Evolutionary conservation across 2,329 filamentous ascomycete genomes (phyloP).

Genomic region (Botrytis deweyae): DNA sequence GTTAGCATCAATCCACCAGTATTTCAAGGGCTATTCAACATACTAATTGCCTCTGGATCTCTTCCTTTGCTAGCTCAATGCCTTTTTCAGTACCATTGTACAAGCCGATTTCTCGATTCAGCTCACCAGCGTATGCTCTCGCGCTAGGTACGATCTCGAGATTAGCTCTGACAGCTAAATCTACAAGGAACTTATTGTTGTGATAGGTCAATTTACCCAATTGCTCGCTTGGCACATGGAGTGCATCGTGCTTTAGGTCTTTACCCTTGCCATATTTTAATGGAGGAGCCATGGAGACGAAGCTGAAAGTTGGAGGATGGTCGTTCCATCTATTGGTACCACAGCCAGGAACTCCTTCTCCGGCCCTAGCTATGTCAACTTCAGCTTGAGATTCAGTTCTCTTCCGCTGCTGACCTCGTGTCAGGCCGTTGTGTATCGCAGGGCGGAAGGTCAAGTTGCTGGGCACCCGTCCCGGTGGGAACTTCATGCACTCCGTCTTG

Average conservation of each 20-base stretch:
- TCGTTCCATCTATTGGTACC: not conserved
- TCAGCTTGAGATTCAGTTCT: not conserved
- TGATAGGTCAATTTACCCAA: not conserved
- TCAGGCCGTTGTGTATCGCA: not conserved
- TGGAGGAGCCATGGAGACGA: not conserved
- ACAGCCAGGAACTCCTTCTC: not conserved
- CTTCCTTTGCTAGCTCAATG: not conserved
- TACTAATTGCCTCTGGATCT: not conserved
- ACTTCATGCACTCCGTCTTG: conserved; percentile 3
- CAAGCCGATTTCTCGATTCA: not conserved
- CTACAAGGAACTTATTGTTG: not conserved
- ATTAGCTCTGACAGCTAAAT: not conserved
- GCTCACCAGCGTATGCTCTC: not conserved
- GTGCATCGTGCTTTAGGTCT: not conserved
- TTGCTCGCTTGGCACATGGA: not conserved
- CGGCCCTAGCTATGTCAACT: not conserved
- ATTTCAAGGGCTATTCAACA: not conserved
- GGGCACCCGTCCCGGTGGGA: not conserved
- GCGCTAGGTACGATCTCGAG: not conserved
- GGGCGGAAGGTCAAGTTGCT: not conserved
- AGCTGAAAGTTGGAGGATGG: not conserved
- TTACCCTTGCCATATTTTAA: not conserved
- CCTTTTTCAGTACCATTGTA: not conserved
- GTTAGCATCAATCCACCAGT: not conserved
- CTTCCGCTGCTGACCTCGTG: not conserved